phyloP scores from a whole-genome alignment of 495 filamentous ascomycete species.

The Penicillium bialowiezense region DNA sequence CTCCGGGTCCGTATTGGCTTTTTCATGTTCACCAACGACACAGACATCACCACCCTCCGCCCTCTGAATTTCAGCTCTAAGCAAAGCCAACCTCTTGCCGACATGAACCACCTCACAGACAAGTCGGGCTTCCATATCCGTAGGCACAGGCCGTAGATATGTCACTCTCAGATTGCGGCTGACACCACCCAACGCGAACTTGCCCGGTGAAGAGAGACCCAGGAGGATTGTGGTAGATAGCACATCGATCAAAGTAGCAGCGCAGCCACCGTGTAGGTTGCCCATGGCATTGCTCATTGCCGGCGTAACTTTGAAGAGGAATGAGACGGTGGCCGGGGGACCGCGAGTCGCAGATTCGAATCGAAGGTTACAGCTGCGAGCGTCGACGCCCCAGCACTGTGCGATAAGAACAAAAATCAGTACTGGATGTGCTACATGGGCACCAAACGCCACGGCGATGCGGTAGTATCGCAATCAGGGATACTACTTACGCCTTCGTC shows the following conservation, averaged over 20 bases:
- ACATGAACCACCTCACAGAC: conserved; percentile 62
- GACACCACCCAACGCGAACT: conserved; percentile 62
- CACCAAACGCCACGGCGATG: too few species aligned
- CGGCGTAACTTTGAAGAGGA: conserved; percentile 48
- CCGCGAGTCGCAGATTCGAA: conserved; percentile 40
- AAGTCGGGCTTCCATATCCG: conserved; percentile 49
- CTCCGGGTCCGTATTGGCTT: conserved; percentile 60
- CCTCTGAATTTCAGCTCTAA: conserved; percentile 40
- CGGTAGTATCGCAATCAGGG: too few species aligned
- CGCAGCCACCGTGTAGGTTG: conserved; percentile 70
- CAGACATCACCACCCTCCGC: conserved; percentile 51
- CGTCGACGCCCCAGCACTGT: conserved; percentile 38
- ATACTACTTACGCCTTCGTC: conserved; percentile 22
- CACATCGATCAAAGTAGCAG: conserved; percentile 64
- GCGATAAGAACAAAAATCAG: background rate
- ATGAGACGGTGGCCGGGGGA: conserved; percentile 34
- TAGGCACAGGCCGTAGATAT: conserved; percentile 61
- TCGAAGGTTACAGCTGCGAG: conserved; percentile 30
- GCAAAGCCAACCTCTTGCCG: conserved; percentile 53
- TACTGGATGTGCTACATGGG: too few species aligned
- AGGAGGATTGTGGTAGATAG: conserved; percentile 59
- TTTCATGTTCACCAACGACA: conserved; percentile 66
- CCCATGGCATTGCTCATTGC: conserved; percentile 55
- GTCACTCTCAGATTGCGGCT: conserved; percentile 64
- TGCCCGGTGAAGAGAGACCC: conserved; percentile 56